These are phyloP conservation scores for Yamadazyma endophytica DNA, from an alignment of 805 yeast genomes.

Conservation along the genomic window DNA sequence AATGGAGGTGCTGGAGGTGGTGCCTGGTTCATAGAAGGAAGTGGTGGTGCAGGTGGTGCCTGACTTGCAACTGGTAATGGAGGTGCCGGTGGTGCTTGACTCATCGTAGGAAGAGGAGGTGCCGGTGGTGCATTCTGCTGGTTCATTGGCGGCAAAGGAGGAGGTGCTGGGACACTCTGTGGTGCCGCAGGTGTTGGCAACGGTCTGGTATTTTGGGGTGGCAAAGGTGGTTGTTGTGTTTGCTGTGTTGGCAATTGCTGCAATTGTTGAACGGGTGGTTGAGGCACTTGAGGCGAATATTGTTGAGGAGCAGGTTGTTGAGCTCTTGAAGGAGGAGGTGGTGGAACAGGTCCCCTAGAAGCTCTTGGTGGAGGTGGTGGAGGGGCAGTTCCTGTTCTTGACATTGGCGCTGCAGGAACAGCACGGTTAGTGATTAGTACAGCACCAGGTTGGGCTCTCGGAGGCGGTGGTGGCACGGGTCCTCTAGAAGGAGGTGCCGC, in stretches of 20 bases:
- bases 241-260: constrained; percentile 3
- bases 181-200: constrained; percentile 1
- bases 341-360: constrained; percentile 11
- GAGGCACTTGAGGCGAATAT: constrained; percentile 18
- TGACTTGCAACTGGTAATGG: constrained; percentile 8
- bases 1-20: constrained; percentile 20
- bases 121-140: constrained; percentile 10
- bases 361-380: constrained; percentile 8
- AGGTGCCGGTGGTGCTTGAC: constrained; percentile 10
- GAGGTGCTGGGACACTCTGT: constrained; percentile 9
- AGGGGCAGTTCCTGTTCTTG: constrained; percentile 15
- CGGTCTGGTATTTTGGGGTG: constrained; percentile 4
- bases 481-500: constrained; percentile 8
- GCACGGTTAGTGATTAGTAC: constrained; percentile 3
- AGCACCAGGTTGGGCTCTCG: constrained; percentile 5
- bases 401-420: constrained; percentile 21
- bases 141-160: constrained; percentile 7
- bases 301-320: constrained; percentile 11
- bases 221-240: constrained; percentile 9
- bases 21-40: constrained; percentile 15
- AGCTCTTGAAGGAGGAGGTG: constrained; percentile 12
- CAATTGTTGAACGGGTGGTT: constrained; percentile 17
- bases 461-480: constrained; percentile 10
- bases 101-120: constrained; percentile 4
- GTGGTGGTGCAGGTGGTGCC: constrained; percentile 24